Percentiles rank a stretch among this genome's conserved stretches.
phyloP scores from a whole-genome alignment of 441 rosid species.

The Jatropha podagrica region DNA sequence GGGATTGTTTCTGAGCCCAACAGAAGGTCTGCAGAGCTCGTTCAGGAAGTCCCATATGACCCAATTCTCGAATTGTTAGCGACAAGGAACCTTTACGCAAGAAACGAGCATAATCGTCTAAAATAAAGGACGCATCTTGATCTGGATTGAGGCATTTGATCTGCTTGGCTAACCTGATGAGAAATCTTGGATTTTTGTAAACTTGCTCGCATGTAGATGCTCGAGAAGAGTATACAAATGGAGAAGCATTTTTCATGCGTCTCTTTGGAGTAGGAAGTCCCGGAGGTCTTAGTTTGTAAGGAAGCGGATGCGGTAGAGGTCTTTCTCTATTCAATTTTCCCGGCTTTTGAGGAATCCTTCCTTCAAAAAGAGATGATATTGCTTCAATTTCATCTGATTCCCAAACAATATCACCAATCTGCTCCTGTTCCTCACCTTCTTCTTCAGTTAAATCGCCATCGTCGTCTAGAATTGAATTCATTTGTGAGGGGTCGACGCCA shows the following conservation, averaged over 20 bases:
- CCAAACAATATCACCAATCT: conserved; percentile 43
- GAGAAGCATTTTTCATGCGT: conserved; percentile 27
- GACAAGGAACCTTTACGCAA: conserved; percentile 79
- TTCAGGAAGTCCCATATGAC: conserved; percentile 69
- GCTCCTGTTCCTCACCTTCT: conserved; percentile 19
- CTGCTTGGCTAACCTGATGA: conserved; percentile 67
- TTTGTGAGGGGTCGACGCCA: conserved; percentile 20
- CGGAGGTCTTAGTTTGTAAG: conserved; percentile 69
- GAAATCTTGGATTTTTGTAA: conserved; percentile 59
- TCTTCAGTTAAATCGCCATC: conserved; percentile 14
- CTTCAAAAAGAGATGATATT: conserved; percentile 72
- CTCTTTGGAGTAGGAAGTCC: conserved; percentile 63
- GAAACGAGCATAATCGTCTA: conserved; percentile 51
- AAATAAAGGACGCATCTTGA: conserved; percentile 55
- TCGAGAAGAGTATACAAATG: conserved; percentile 32
- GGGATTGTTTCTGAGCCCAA: conserved; percentile 76
- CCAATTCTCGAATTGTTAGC: conserved; percentile 62
- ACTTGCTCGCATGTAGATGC: conserved; percentile 41
- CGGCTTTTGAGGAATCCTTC: conserved; percentile 82
- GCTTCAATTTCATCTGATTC: conserved; percentile 71
- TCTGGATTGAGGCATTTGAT: conserved; percentile 46
- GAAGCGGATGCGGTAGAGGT: conserved; percentile 80
- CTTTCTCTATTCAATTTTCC: conserved; percentile 49
- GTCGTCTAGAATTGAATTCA: conserved; percentile 23
- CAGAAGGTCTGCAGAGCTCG: conserved; percentile 75